Evolutionary conservation across 371 early-diverging fungal species (phyloP), one percentile per base, ranked within the genome.

Genomic region (Mortierella sp.): DNA sequence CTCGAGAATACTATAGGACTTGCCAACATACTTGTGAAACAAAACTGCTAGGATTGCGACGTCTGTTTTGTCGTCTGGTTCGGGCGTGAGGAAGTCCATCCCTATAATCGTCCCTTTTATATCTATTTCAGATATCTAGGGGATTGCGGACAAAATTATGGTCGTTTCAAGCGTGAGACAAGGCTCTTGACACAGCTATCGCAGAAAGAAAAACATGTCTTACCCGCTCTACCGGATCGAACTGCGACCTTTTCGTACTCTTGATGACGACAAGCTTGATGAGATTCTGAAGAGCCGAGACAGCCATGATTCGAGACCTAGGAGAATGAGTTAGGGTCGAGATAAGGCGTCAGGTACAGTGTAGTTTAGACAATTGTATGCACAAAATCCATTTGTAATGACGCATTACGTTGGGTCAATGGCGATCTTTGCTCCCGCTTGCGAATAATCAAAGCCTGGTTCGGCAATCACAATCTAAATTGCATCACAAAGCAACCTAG

Each of bases 171-270:
- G 40, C 9, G 11, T 16, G 1, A 2, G 30, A 2, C 20, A 20
- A 52, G 30, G 30, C 4, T 4, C 30, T 6, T 45, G 16, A 18
- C 6, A 18, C 47, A 52, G 20, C 52, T 52, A 20, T 20, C 22
- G 4, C 9, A 55, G n/a, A 55, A 55, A 55, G 8, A 30, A n/a
- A 61, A 58, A 24, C 16, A 61, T 1, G n/a, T 2, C 51, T 30
- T 68, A 80, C 81, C 66, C 66, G 68, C 35, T 72, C 70, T 1
- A 80, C 70, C 0, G 81, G 81, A 24, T 80, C 68, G 47, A 80
- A 80, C 3, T 14, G 30, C 12, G 81, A 68, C 16, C 69, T 39
- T n/a, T n/a, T 75, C 16, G 81, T 75, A 12, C n/a, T 65, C 28
- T 60, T 59, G 5, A 80, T 55, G 49, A 74, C 20, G 49, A 80